phyloP scores from a whole-genome alignment of 371 early-diverging fungal genomes.

The Mortierella sp. region DNA sequence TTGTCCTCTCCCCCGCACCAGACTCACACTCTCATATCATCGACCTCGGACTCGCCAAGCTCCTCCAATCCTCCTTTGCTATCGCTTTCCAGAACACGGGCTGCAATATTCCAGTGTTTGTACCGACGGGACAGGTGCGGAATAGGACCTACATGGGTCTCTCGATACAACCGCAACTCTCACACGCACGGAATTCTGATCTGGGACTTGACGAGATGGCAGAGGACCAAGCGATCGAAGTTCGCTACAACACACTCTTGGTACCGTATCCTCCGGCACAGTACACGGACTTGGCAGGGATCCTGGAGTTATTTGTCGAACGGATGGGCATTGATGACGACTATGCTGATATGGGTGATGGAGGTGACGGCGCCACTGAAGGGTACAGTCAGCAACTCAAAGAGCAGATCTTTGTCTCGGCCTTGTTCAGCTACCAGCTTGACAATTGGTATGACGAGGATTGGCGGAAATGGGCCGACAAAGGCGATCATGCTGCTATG shows the following conservation, averaged over 20 bases:
- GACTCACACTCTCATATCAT: conserved; percentile 57
- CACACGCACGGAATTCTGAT: conserved; percentile 19
- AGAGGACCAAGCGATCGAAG: conserved; percentile 62
- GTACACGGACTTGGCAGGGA: conserved; percentile 70
- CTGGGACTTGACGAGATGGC: conserved; percentile 40
- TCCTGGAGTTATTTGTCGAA: conserved; percentile 69
- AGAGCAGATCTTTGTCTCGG: conserved; percentile 60
- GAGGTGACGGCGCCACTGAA: background rate
- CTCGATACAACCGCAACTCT: conserved; percentile 54
- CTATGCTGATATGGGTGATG: conserved; percentile 33
- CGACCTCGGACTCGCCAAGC: conserved; percentile 75
- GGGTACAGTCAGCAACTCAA: conserved; percentile 38
- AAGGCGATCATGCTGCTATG: conserved; percentile 11
- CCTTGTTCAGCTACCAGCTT: conserved; percentile 66
- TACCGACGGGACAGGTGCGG: conserved; percentile 78
- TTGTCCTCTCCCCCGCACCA: conserved; percentile 51
- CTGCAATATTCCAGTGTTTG: conserved; percentile 83
- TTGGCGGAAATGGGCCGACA: conserved; percentile 64
- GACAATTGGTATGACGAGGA: conserved; percentile 66
- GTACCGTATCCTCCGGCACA: conserved; percentile 71
- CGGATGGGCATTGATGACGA: conserved; percentile 61
- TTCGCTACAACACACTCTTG: conserved; percentile 73
- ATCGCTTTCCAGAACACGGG: conserved; percentile 81
- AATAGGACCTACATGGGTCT: conserved; percentile 76
- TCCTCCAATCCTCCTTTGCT: conserved; percentile 78